These are phyloP conservation scores for Asterophora parasitica DNA, from an alignment of 768 basidiomycete genomes.

Conservation along the genomic window DNA sequence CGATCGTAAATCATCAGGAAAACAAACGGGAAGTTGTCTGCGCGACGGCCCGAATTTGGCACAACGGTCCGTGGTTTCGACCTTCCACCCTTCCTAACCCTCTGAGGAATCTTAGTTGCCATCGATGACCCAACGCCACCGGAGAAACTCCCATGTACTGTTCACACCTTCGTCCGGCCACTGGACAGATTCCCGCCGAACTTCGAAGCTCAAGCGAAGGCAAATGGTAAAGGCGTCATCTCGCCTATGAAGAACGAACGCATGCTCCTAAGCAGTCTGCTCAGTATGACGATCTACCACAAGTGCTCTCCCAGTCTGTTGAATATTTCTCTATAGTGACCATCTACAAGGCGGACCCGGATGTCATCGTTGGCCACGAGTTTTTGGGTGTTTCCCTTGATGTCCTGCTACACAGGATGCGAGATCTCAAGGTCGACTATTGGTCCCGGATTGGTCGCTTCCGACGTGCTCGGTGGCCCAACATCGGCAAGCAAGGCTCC, in stretches of 20 bases:
- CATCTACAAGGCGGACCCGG: slow-evolving; percentile 85
- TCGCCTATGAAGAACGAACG: slow-evolving; percentile 77
- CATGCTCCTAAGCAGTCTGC: slow-evolving; percentile 75
- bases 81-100: background rate
- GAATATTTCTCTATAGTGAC: slow-evolving; percentile 42
- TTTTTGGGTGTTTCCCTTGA: slow-evolving; percentile 89
- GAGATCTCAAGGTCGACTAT: slow-evolving; percentile 84
- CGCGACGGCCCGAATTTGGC: slow-evolving; percentile 80
- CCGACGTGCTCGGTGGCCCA: slow-evolving; percentile 77
- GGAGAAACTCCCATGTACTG: slow-evolving; percentile 74
- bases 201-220: slow-evolving; percentile 69
- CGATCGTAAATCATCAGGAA: slow-evolving; percentile 89
- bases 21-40: slow-evolving; percentile 95
- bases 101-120: slow-evolving; percentile 46
- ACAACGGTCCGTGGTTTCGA: slow-evolving; percentile 34
- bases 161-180: slow-evolving; percentile 87
- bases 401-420: slow-evolving; percentile 86
- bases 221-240: slow-evolving; percentile 63
- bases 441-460: slow-evolving; percentile 94
- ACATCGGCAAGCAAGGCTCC: slow-evolving; percentile 74
- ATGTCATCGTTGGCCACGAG: slow-evolving; percentile 92
- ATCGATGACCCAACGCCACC: slow-evolving; percentile 92
- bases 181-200: slow-evolving; percentile 81
- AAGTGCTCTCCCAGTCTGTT: background rate
- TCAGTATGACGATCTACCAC: slow-evolving; percentile 43